Evolutionary conservation across 129 eudicot genomes (phyloP), one percentile per base, ranked within the genome.

Genomic region (Artemisia argyi): DNA sequence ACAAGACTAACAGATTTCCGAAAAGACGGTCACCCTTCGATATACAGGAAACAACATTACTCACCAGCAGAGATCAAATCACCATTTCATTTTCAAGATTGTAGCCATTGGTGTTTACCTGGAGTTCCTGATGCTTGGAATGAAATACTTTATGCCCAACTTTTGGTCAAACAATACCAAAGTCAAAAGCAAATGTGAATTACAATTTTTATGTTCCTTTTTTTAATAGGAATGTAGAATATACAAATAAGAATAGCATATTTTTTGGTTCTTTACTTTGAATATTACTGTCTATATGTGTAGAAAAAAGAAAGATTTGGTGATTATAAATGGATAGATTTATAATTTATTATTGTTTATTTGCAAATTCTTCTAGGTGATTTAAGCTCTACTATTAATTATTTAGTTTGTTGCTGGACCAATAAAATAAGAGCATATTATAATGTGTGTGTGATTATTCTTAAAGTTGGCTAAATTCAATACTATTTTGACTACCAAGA

Each of bases 61-160:
- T 18, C 90, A 1, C 81, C 79, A 7, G 84, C 60, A 53, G 91
- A 89, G 75, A 68, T 58, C n/a, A 73, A 50, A 80, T 56, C 85
- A 8, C 87, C 86, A 2, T 15, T 83, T 51, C 61, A 8, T 61
- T 84, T 51, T 79, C 99, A 95, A 46, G 99, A 95, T 66, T 95
- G 99, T 71, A 90, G 97, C 81, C 99, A 95, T 77, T 95, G 99
- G 99, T 95, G 99, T 76, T 77, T 95, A 53, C 99, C 99, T 0
- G 99, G 97, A 2, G 99, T 95, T 69, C 99, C 99, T 7, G 99
- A 95, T 79, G 72, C 96, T 0, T 95, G 99, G 99, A 95, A 95
- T 73, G 99, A 95, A 73, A 67, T 90, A 15, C 80, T 90, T 11
- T 95, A 84, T 74, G 97, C 96, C 16, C 68, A 90, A 78, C 80